Conservation (phyloP, 306 rosid genomes). For the Myrica gale region DNA sequence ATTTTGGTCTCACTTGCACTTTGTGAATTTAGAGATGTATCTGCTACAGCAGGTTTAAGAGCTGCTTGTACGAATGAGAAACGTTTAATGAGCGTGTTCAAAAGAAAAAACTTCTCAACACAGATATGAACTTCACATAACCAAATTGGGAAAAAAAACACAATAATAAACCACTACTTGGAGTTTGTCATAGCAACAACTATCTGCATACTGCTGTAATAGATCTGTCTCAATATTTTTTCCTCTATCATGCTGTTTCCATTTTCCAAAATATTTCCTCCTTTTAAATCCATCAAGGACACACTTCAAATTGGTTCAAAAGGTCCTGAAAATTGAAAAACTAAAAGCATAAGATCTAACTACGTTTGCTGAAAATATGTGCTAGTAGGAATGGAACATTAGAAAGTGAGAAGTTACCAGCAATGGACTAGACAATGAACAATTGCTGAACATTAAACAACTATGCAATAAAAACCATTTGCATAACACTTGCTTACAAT, state of each 20-base stretch:
- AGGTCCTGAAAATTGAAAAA: not conserved
- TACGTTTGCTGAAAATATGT: not conserved
- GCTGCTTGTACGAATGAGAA: too few species aligned
- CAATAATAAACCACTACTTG: not conserved
- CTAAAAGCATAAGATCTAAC: not conserved
- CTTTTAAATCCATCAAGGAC: not conserved
- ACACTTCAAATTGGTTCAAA: not conserved
- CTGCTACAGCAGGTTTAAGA: too few species aligned
- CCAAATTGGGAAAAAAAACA: not conserved
- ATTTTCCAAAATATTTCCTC: not conserved
- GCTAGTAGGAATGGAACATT: not conserved
- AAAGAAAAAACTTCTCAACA: not conserved
- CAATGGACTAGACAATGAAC: slow-evolving; percentile 26
- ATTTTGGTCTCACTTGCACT: too few species aligned
- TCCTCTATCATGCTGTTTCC: not conserved
- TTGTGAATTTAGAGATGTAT: too few species aligned
- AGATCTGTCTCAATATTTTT: not conserved
- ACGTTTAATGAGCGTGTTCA: not conserved
- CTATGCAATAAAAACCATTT: not conserved
- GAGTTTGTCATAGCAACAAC: not conserved
- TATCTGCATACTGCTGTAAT: not conserved
- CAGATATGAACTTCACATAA: not conserved
- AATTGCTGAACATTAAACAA: not conserved
- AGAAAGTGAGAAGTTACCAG: slow-evolving; percentile 3
- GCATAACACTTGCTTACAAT: slow-evolving; percentile 9